Evolutionary conservation across 179 eudicot genomes (phyloP).

Genomic region (Drosera spatulata): DNA sequence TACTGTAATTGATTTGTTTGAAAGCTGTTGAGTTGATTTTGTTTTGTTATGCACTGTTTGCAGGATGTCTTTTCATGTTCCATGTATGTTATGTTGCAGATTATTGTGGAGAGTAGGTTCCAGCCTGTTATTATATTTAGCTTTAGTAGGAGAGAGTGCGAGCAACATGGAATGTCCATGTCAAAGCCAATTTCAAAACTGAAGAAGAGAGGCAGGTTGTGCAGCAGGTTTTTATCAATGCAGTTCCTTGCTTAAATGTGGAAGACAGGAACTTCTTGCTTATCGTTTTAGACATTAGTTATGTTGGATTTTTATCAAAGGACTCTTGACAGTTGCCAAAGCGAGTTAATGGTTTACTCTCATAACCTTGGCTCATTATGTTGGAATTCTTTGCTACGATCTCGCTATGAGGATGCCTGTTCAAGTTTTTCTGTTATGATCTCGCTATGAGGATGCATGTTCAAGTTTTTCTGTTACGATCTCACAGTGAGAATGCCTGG

Average conservation of each 20-base stretch:
- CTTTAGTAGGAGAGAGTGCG: constrained; percentile 98
- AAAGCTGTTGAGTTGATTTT: no score
- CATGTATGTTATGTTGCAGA: constrained; percentile 27
- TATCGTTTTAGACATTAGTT: no score
- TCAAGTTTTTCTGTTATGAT: no score
- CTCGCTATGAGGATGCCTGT: no score
- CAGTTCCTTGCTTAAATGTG: constrained; percentile 76
- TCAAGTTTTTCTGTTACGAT: no score
- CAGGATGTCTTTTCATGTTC: background rate
- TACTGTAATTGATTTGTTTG: no score
- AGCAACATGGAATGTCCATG: constrained; percentile 99
- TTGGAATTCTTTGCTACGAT: no score
- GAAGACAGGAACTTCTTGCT: constrained; percentile 47
- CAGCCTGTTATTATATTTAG: constrained; percentile 98
- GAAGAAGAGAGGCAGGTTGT: constrained; percentile 81
- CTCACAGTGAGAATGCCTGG: no score
- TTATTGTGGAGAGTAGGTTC: constrained; percentile 98
- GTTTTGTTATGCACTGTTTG: no score
- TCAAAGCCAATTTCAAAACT: constrained; percentile 84
- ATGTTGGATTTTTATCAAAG: background rate
- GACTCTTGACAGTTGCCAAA: background rate
- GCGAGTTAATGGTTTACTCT: background rate
- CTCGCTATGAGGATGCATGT: no score
- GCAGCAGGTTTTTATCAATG: constrained; percentile 79
- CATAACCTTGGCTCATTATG: no score